phyloP scores from a whole-genome alignment of 1,284 basidiomycete genomes.

The Anthracocystis panici-leucophaei region DNA sequence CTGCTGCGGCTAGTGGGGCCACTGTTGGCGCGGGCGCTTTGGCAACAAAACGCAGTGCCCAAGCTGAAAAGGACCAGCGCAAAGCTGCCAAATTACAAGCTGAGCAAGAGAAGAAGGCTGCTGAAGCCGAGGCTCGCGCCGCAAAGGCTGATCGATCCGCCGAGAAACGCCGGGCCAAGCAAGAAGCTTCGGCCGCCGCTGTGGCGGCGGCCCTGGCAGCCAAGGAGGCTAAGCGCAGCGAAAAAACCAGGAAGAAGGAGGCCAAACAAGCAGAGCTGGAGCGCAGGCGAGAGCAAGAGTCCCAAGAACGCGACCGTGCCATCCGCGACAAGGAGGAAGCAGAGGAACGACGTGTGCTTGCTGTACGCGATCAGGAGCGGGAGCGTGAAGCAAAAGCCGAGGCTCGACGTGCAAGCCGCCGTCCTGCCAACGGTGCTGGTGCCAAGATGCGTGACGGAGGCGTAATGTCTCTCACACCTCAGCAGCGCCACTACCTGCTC shows the following conservation, averaged over 20 bases:
- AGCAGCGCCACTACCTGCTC: slow-evolving; percentile 66
- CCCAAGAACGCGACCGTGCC: slow-evolving; percentile 38
- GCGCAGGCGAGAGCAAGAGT: slow-evolving; percentile 41
- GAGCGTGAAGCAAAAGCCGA: slow-evolving; percentile 41
- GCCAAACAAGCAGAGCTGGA: slow-evolving; percentile 38
- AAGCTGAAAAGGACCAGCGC: slow-evolving; percentile 31
- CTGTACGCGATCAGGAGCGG: slow-evolving; percentile 36
- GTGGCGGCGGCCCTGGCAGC: slow-evolving; percentile 46
- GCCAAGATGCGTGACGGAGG: slow-evolving; percentile 29
- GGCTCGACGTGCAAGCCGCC: slow-evolving; percentile 40
- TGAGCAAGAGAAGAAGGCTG: slow-evolving; percentile 36
- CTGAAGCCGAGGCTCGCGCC: slow-evolving; percentile 30
- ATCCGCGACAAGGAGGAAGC: slow-evolving; percentile 45
- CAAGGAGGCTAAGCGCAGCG: slow-evolving; percentile 47
- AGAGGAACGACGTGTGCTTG: slow-evolving; percentile 42
- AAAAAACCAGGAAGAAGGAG: slow-evolving; percentile 39
- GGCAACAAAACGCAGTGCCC: slow-evolving; percentile 25
- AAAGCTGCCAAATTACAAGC: slow-evolving; percentile 29
- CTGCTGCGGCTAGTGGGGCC: slow-evolving; percentile 16
- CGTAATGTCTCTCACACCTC: slow-evolving; percentile 53
- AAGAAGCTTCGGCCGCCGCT: slow-evolving; percentile 48
- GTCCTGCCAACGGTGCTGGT: slow-evolving; percentile 29
- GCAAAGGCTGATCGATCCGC: slow-evolving; percentile 31
- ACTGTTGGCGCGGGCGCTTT: slow-evolving; percentile 21
- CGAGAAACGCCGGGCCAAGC: slow-evolving; percentile 42